Percentiles rank a stretch among this genome's conserved stretches.
Conservation (phyloP, 1,284 basidiomycete genomes). For the Xanthoconium separans region DNA sequence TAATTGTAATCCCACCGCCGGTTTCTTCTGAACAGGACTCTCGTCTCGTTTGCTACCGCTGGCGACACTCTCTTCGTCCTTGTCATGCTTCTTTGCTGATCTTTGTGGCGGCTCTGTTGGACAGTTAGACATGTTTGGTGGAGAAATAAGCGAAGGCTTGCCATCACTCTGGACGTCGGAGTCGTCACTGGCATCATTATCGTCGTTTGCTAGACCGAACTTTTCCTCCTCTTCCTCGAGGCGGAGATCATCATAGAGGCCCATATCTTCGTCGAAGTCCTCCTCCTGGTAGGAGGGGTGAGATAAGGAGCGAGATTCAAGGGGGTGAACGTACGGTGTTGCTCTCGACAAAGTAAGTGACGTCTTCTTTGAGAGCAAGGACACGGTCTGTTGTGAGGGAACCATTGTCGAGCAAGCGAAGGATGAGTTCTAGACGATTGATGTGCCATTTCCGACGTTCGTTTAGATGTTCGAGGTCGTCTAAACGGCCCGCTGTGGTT, state of each 20-base stretch:
- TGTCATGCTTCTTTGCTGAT: slow-evolving; percentile 74
- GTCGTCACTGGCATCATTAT: slow-evolving; percentile 70
- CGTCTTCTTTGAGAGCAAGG: slow-evolving; percentile 87
- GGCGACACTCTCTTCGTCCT: slow-evolving; percentile 71
- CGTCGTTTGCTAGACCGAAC: slow-evolving; percentile 74
- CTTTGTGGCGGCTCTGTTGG: slow-evolving; percentile 59
- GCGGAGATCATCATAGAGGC: slow-evolving; percentile 97
- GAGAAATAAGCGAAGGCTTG: slow-evolving; percentile 24
- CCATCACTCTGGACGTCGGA: slow-evolving; percentile 77
- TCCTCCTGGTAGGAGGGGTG: slow-evolving; percentile 68
- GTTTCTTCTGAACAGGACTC: slow-evolving; percentile 79
- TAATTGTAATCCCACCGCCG: slow-evolving; percentile 54
- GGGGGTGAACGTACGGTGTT: slow-evolving; percentile 73
- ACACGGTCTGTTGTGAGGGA: slow-evolving; percentile 84
- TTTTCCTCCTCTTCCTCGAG: slow-evolving; percentile 97
- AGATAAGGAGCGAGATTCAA: slow-evolving; percentile 17
- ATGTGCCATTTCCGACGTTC: slow-evolving; percentile 97
- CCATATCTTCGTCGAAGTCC: slow-evolving; percentile 96
- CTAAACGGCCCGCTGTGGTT: slow-evolving; percentile 67
- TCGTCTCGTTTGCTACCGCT: slow-evolving; percentile 67
- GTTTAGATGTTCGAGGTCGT: slow-evolving; percentile 87
- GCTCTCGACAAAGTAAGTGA: slow-evolving; percentile 95
- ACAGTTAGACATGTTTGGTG: slow-evolving; percentile 2
- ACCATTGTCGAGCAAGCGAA: slow-evolving; percentile 94
- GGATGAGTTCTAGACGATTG: slow-evolving; percentile 87